phyloP scores from a whole-genome alignment of 2,329 filamentous ascomycete species.

The Diaporthe batatas region DNA sequence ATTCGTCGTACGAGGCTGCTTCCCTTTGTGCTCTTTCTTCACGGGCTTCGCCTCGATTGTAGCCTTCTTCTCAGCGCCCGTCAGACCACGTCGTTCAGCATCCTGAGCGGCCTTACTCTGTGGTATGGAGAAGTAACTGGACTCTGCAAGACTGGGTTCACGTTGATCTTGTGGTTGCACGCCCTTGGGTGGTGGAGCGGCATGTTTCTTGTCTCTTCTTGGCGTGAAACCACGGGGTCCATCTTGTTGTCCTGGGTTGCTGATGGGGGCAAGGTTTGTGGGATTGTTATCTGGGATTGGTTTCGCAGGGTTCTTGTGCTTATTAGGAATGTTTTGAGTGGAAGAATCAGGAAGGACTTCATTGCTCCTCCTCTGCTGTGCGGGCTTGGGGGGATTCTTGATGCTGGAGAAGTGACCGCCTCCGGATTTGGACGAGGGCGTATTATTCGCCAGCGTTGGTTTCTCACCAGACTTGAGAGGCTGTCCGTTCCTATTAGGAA shows the following conservation, averaged over 20 bases:
- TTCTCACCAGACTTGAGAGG: neutral
- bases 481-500: neutral
- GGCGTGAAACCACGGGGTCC: neutral
- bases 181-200: neutral
- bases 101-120: neutral
- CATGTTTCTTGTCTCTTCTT: constrained; percentile 1
- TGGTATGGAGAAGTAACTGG: neutral
- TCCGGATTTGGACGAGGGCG: neutral
- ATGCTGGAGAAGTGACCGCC: neutral
- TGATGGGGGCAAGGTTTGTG: neutral
- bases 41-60: neutral
- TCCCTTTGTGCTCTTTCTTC: neutral
- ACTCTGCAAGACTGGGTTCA: neutral
- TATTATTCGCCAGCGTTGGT: neutral
- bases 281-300: neutral
- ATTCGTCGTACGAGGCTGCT: neutral
- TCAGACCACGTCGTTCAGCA: constrained; percentile 8
- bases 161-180: neutral
- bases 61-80: constrained; percentile 21
- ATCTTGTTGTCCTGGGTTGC: neutral
- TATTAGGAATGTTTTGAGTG: neutral
- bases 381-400: constrained; percentile 12
- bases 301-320: neutral
- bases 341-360: neutral
- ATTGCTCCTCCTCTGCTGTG: neutral